phyloP scores from a whole-genome alignment of 1,284 basidiomycete genomes.

The Gymnopus androsaceus region DNA sequence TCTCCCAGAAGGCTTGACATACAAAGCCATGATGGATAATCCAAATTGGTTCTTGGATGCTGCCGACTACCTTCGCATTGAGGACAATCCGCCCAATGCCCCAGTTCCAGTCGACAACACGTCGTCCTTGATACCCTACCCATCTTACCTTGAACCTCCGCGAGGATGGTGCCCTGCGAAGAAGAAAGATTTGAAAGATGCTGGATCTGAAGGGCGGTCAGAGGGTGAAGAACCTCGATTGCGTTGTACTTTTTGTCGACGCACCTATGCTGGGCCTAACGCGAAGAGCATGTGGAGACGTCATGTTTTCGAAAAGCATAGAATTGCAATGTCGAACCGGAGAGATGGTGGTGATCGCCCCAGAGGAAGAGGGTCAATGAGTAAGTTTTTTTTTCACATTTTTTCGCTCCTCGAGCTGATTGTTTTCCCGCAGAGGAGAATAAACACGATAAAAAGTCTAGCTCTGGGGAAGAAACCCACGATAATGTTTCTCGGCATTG shows the following conservation, averaged over 20 bases:
- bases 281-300: slow-evolving; percentile 87
- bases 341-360: slow-evolving; percentile 66
- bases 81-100: slow-evolving; percentile 12
- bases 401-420: slow-evolving; percentile 29
- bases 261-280: slow-evolving; percentile 79
- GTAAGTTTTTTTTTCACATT: slow-evolving; percentile 24
- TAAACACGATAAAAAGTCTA: slow-evolving; percentile 39
- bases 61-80: slow-evolving; percentile 57
- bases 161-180: slow-evolving; percentile 79
- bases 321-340: slow-evolving; percentile 81
- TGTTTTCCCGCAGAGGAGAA: slow-evolving; percentile 33
- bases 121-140: slow-evolving; percentile 60
- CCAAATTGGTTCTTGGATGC: slow-evolving; percentile 76
- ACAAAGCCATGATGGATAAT: slow-evolving; percentile 66
- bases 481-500: slow-evolving; percentile 43
- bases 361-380: slow-evolving; percentile 62
- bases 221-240: slow-evolving; percentile 76
- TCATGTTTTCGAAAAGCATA: slow-evolving; percentile 84
- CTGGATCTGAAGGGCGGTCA: slow-evolving; percentile 66
- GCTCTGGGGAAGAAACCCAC: slow-evolving; percentile 23
- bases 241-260: slow-evolving; percentile 78
- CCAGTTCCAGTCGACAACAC: slow-evolving; percentile 32
- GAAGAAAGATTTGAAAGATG: slow-evolving; percentile 70
- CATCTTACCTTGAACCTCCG: slow-evolving; percentile 73
- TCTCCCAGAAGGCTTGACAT: slow-evolving; percentile 69